Evolutionary conservation across 495 filamentous ascomycete species (phyloP).

Genomic region (Penicillium tannophilum): DNA sequence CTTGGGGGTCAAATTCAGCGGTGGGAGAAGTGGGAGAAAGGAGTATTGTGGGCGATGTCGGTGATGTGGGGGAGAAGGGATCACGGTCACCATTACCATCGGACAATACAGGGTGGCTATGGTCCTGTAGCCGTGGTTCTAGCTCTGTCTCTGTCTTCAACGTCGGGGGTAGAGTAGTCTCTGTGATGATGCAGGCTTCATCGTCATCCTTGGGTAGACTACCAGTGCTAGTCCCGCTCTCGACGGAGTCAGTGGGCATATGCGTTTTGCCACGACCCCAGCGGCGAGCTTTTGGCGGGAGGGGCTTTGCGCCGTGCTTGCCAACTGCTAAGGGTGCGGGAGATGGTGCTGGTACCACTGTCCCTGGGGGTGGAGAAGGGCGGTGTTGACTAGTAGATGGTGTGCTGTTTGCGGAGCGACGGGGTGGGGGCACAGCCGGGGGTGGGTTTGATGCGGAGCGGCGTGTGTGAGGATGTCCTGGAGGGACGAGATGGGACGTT

Average conservation of each 20-base stretch:
- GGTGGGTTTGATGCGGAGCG: slow-evolving; percentile 45
- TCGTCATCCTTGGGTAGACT: slow-evolving; percentile 19
- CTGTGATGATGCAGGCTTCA: slow-evolving; percentile 18
- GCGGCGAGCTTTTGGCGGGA: slow-evolving; percentile 44
- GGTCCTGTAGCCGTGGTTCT: not conserved
- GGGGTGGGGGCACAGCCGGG: slow-evolving; percentile 43
- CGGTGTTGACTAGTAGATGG: slow-evolving; percentile 32
- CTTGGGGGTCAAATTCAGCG: not conserved
- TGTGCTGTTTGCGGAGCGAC: slow-evolving; percentile 33
- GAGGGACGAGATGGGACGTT: slow-evolving; percentile 29
- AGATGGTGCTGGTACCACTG: not conserved
- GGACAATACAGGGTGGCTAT: not conserved
- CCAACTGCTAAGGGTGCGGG: not conserved
- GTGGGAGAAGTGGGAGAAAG: slow-evolving; percentile 14
- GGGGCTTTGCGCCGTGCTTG: slow-evolving; percentile 37
- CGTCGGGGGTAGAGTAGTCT: not conserved
- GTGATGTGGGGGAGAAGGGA: slow-evolving; percentile 31
- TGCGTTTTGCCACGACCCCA: slow-evolving; percentile 35
- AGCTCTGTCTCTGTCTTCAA: not conserved
- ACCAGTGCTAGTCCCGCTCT: slow-evolving; percentile 22
- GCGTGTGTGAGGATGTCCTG: slow-evolving; percentile 27
- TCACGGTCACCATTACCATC: slow-evolving; percentile 11
- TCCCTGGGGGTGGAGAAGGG: slow-evolving; percentile 5
- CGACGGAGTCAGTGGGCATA: slow-evolving; percentile 30
- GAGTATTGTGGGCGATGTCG: slow-evolving; percentile 26